These are phyloP conservation scores for Panaeolus cyanescens DNA, from an alignment of 768 basidiomycete genomes.

Conservation along the genomic window DNA sequence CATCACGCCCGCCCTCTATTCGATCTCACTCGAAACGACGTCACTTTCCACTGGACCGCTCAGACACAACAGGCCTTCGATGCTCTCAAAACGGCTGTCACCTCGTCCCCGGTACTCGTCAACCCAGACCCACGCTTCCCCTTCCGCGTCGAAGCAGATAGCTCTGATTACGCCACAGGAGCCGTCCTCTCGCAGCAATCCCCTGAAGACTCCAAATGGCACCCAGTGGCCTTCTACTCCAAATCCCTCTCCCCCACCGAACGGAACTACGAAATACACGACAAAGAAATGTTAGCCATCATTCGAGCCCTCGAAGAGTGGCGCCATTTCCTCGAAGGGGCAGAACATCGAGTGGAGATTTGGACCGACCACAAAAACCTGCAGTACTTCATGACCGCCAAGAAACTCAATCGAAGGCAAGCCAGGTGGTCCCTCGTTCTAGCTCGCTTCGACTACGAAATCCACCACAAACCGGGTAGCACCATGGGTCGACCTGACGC, in stretches of 20 bases:
- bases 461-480: constrained; percentile 29
- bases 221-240: constrained; percentile 41
- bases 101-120: constrained; percentile 23
- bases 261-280: too few relatives aligned
- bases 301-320: constrained; percentile 30
- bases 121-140: too few relatives aligned
- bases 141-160: constrained; percentile 26
- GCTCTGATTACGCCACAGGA: constrained; percentile 40
- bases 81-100: constrained; percentile 22
- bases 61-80: constrained; percentile 24
- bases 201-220: constrained; percentile 21
- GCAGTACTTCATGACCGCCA: constrained; percentile 37
- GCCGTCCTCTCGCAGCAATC: constrained; percentile 36
- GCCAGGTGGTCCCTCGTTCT: constrained; percentile 42
- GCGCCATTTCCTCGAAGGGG: constrained; percentile 26
- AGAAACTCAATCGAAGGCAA: constrained; percentile 43
- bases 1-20: too few relatives aligned
- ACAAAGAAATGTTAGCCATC: constrained; percentile 53
- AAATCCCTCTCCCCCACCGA: too few relatives aligned
- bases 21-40: too few relatives aligned
- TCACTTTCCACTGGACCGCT: constrained; percentile 18
- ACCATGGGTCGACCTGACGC: constrained; percentile 23
- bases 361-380: constrained; percentile 42
- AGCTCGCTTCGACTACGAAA: constrained; percentile 31
- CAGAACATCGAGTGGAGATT: constrained; percentile 24